Base-by-base conservation (phyloP, 2,329 filamentous ascomycete species). In the Penicillium sp. region DNA sequence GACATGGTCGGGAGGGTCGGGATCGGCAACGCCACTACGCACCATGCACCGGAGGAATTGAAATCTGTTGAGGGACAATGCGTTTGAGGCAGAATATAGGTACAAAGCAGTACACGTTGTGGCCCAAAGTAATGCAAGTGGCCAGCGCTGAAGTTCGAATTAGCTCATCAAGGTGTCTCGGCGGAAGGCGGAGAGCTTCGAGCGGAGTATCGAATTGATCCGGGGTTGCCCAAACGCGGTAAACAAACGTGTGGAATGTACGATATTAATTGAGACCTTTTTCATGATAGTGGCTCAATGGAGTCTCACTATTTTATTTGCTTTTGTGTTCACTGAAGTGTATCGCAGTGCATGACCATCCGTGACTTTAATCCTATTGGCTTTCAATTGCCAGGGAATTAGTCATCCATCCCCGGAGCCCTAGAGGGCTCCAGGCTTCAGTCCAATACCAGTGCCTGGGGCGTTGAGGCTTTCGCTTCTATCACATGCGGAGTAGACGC, bases 101-200 rank as follows among this genome's bases (percentile, higher is more conserved):
- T 45, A 35, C 17, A 56, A 38, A 33, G 46, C 33, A 53, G 33
- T 35, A 50, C 53, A 54, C 41, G 49, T 31, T 54, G 36, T 26
- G 31, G 22, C 40, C 54, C 8, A 38, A 49, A 42, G 48, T 49
- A 50, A 55, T 54, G 31, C 44, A 33, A 61, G 54, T 57, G 57
- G 58, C 53, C 45, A 57, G 60, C 52, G 59, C 41, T 44, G 55
- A 50, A 45, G 44, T 57, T 60, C 38, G 30, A 50, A 43, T 44
- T 44, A 50, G 48, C 48, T 50, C 37, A 43, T 44, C 48, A 33
- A 50, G 12, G 57, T 66, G 56, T 59, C 28, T 62, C 65, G 65
- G 63, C 61, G 58, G 64, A 62, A 58, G 65, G 68, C 67, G 66
- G 65, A 64, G 67, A 67, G 63, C 57, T 67, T 59, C 59, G 52